Conservation (phyloP, 1,284 basidiomycete species). For the Trichosporon sp. region DNA sequence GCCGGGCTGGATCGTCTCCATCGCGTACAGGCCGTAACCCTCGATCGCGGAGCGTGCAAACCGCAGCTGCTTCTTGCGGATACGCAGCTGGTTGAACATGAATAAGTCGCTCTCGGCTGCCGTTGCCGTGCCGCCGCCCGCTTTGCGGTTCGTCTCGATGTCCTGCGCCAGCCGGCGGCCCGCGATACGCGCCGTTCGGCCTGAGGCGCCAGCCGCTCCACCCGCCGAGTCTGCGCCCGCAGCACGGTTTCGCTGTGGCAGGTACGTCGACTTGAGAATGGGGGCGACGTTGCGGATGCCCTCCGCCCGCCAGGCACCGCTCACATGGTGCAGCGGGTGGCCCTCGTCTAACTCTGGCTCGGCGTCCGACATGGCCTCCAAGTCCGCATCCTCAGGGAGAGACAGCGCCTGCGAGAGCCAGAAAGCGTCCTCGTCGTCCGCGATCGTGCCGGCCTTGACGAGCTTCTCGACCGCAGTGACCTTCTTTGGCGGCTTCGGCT, state of each 20-base stretch:
- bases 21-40: slow-evolving; percentile 94
- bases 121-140: background rate
- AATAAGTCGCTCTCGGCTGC: slow-evolving; percentile 54
- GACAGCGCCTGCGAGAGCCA: slow-evolving; percentile 63
- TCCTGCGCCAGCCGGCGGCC: slow-evolving; percentile 87
- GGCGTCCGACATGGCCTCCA: slow-evolving; percentile 25
- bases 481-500: slow-evolving; percentile 20
- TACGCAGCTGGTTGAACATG: slow-evolving; percentile 98
- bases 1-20: slow-evolving; percentile 85
- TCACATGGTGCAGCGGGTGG: slow-evolving; percentile 35
- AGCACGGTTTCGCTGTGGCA: slow-evolving; percentile 56
- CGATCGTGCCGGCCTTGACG: slow-evolving; percentile 54
- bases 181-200: slow-evolving; percentile 86
- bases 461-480: slow-evolving; percentile 33
- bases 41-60: slow-evolving; percentile 96
- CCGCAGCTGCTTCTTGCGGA: slow-evolving; percentile 93
- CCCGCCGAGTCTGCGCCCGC: slow-evolving; percentile 44
- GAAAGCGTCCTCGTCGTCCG: slow-evolving; percentile 89
- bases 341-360: slow-evolving; percentile 21
- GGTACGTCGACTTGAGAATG: slow-evolving; percentile 82
- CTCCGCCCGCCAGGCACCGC: slow-evolving; percentile 61
- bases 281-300: slow-evolving; percentile 93
- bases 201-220: slow-evolving; percentile 55
- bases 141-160: slow-evolving; percentile 85
- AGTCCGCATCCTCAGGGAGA: slow-evolving; percentile 45